Evolutionary conservation across 2,329 filamentous ascomycete genomes (phyloP), one percentile per base, ranked within the genome.

Genomic region (Elsinoe ampelina): DNA sequence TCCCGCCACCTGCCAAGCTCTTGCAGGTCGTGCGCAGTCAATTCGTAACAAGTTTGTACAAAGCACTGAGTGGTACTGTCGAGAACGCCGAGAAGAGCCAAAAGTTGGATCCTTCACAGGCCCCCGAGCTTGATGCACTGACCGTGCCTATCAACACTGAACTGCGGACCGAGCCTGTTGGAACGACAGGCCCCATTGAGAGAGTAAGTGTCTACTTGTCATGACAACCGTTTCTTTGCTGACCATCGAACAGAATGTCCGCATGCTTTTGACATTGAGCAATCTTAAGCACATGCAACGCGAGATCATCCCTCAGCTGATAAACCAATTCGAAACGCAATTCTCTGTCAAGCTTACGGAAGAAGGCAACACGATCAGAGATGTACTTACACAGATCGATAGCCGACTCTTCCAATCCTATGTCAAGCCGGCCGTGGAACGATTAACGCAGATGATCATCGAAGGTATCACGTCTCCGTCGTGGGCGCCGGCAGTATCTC

Each of bases 291-390:
- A 86, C 20, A 82, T 98, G 36, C 86, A 89, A 58, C 79, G 83
- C 20, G 84, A 93, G 60, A 81, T 92, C 32, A 87, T 97, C 1
- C 92, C 92, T 0, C 84, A 85, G 63, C 80, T 98, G n/a, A 88
- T 95, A 67, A 82, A 86, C 3, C 87, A 93, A 66, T 98, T 97
- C 66, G 93, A 98, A 69, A 90, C 88, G 51, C 83, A 89, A 57
- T 98, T 98, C 72, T 90, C 88, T 1, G 89, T 97, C 61, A 95
- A 95, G 67, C 80, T 98, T 59, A 95, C 90, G 1, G 92, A 96
- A 61, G 93, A 98, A 72, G 86, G 85, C 57, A 92, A 92, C 70
- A 93, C 88, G 0, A 92, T 98, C 67, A 85, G 86, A 57, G 90
- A 97, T 66, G 89, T 95, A 2, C 83, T 97, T 11, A 80, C 81